Evolutionary conservation across 1,284 basidiomycete species (phyloP), one percentile per base, ranked within the genome.

Genomic region (Ceratobasidium sp.): DNA sequence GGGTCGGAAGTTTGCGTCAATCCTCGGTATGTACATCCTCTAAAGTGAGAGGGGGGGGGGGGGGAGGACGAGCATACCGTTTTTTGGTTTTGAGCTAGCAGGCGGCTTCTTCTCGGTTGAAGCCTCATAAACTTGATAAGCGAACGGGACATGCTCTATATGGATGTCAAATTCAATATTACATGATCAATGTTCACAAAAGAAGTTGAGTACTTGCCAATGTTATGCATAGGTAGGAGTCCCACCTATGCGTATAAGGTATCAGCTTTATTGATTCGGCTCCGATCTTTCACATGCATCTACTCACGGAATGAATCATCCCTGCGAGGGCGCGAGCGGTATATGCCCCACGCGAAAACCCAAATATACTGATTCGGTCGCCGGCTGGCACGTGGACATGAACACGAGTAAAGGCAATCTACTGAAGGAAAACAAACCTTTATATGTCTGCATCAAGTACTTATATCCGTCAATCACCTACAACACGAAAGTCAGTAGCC

Each of bases 111-210:
- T 13, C 39, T 42, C 39, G 13, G 39, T 23, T 28, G 58, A 58
- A 28, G 54, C 39, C 17, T 61, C 68, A 61, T 79, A 80, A 6
- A 69, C 47, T 47, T 78, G 54, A 39, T 80, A 80, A 17, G 79
- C 79, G 35, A 80, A 80, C n/a, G 73, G 61, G 1, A 80, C 53
- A 28, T 79, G 77, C 39, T 80, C 79, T 56, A 35, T 42, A 42
- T 42, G 7, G 39, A n/a, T n/a, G n/a, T n/a, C 26, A 54, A 7
- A 42, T 42, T 42, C 13, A 13, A 42, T n/a, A n/a, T n/a, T n/a
- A n/a, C n/a, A n/a, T n/a, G 39, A 42, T 42, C 39, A 42, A 42
- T 42, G 13, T 13, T 42, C 39, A 6, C 13, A 13, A 42, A 42
- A 42, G 1, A 69, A 37, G 23, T 54, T 28, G n/a, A 39, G 23